These are phyloP conservation scores for Cardiospermum halicacabum DNA, from an alignment of 345 rosid species.

Conservation along the genomic window DNA sequence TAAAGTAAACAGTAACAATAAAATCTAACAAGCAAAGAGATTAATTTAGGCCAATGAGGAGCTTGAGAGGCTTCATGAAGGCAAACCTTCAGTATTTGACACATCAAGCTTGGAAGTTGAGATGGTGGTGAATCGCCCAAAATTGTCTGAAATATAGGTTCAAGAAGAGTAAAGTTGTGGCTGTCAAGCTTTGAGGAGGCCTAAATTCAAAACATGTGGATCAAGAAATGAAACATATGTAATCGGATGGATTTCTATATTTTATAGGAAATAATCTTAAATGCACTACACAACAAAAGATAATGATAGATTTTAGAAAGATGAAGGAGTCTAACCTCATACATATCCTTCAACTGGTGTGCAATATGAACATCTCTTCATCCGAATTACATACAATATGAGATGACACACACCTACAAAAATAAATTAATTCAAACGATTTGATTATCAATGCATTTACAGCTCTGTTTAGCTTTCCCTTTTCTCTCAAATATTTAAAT, in stretches of 20 bases:
- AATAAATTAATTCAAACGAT: neutral
- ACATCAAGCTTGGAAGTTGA: too few relatives aligned
- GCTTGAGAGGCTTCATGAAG: too few relatives aligned
- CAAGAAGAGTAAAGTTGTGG: conserved; percentile 40
- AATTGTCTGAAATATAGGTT: conserved; percentile 58
- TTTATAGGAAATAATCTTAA: too few relatives aligned
- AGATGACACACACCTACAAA: conserved; percentile 64
- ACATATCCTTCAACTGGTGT: conserved; percentile 56
- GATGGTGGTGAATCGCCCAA: too few relatives aligned
- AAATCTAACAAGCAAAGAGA: too few relatives aligned
- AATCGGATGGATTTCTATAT: too few relatives aligned
- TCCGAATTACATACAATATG: conserved; percentile 41
- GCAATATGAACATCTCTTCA: conserved; percentile 34
- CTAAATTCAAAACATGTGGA: conserved; percentile 40
- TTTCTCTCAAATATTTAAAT: neutral
- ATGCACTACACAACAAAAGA: too few relatives aligned
- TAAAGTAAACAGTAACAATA: too few relatives aligned
- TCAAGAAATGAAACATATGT: too few relatives aligned
- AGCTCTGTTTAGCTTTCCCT: neutral
- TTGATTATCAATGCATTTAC: neutral
- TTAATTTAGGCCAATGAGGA: too few relatives aligned
- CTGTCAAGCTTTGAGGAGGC: conserved; percentile 28
- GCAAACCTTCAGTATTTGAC: too few relatives aligned
- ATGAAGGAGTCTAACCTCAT: conserved; percentile 44
- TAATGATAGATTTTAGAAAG: neutral